These are phyloP conservation scores for Allantophomopsis cytisporea DNA, from an alignment of 2,329 filamentous ascomycete genomes.

Conservation along the genomic window DNA sequence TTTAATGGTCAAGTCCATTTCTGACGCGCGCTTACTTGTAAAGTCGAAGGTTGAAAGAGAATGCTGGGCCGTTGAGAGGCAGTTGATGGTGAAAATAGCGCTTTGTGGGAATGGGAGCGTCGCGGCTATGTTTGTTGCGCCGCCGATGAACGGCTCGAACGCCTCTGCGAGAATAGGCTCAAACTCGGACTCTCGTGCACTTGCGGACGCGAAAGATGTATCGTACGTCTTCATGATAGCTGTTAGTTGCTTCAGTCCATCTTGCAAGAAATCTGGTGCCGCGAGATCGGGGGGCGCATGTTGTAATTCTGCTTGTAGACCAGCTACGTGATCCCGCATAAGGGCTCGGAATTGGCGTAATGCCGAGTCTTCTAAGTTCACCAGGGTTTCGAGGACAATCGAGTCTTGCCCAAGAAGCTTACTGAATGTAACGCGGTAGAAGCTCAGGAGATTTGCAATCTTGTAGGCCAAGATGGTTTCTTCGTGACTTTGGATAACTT, in stretches of 20 bases:
- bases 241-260: conserved; percentile 65
- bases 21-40: conserved; percentile 36
- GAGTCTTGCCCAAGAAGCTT: conserved; percentile 63
- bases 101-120: conserved; percentile 43
- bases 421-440: conserved; percentile 77
- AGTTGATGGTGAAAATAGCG: conserved; percentile 64
- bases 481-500: conserved; percentile 85
- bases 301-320: conserved; percentile 59
- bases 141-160: conserved; percentile 72
- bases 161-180: conserved; percentile 63
- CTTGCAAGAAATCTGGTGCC: conserved; percentile 66
- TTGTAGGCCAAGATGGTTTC: conserved; percentile 83
- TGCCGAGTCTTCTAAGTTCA: conserved; percentile 59
- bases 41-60: conserved; percentile 50
- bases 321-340: conserved; percentile 67
- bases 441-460: conserved; percentile 75
- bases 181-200: conserved; percentile 54
- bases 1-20: conserved; percentile 42
- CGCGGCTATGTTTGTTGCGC: conserved; percentile 57
- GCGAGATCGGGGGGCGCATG: conserved; percentile 59
- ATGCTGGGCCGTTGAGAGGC: conserved; percentile 42
- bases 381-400: conserved; percentile 54
- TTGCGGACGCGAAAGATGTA: conserved; percentile 52
- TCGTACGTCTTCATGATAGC: conserved; percentile 80
- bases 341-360: conserved; percentile 71